phyloP scores from a whole-genome alignment of 2,329 filamentous ascomycete species.

The Exophiala sp. region DNA sequence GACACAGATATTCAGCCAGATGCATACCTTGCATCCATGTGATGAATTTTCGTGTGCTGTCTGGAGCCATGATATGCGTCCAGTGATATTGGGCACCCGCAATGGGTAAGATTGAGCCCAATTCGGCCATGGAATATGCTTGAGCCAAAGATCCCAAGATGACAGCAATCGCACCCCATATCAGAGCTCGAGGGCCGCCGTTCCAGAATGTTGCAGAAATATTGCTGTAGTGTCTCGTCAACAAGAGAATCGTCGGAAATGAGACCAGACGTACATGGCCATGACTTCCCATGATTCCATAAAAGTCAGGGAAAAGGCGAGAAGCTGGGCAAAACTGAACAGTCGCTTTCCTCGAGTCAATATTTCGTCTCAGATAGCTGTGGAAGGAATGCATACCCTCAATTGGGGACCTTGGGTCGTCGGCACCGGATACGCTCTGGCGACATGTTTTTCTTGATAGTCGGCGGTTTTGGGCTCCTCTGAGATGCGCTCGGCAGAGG shows the following conservation, averaged over 20 bases:
- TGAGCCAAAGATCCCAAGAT: conserved; percentile 33
- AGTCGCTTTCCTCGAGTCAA: conserved; percentile 12
- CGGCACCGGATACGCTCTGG: conserved; percentile 9
- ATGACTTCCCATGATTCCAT: conserved; percentile 26
- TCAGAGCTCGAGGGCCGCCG: conserved; percentile 33
- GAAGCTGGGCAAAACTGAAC: conserved; percentile 24
- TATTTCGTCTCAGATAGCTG: not conserved
- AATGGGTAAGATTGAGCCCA: conserved; percentile 41
- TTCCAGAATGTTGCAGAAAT: conserved; percentile 31
- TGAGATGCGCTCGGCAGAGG: conserved; percentile 4
- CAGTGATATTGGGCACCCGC: conserved; percentile 45
- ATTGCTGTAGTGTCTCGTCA: conserved; percentile 7
- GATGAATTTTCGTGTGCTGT: conserved; percentile 31
- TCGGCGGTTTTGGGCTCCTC: conserved; percentile 7
- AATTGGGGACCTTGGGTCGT: not conserved
- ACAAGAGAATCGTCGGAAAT: not conserved
- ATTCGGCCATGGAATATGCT: conserved; percentile 38
- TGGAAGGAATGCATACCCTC: conserved; percentile 6
- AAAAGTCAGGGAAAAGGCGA: conserved; percentile 26
- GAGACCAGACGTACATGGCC: conserved; percentile 14
- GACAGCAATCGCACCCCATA: conserved; percentile 34
- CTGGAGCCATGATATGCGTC: conserved; percentile 36
- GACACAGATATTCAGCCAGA: not conserved
- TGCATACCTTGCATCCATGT: conserved; percentile 34
- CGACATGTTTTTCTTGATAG: conserved; percentile 11